Conservation (phyloP, 2,329 filamentous ascomycete species). For the Aaosphaeria pasadenensis region DNA sequence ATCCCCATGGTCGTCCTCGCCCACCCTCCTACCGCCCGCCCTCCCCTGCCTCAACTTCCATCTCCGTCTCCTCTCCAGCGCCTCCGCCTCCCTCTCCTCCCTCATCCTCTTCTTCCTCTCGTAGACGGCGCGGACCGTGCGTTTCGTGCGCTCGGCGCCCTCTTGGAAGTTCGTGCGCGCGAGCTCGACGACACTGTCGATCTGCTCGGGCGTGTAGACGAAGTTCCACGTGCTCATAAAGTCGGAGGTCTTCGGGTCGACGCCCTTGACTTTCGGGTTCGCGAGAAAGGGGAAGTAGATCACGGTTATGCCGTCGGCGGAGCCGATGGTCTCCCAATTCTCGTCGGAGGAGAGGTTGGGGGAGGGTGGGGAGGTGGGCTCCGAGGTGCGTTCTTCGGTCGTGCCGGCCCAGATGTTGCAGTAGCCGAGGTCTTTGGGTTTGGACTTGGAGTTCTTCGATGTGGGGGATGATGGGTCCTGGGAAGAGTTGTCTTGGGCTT, state of each 20-base stretch:
- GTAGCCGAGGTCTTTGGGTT: constrained; percentile 64
- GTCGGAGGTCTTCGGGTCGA: constrained; percentile 80
- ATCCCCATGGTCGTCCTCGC: constrained; percentile 56
- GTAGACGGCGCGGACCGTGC: constrained; percentile 83
- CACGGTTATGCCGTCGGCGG: constrained; percentile 81
- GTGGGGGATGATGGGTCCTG: background rate
- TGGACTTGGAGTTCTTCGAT: constrained; percentile 23
- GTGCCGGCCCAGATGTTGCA: constrained; percentile 95
- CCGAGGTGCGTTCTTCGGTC: constrained; percentile 65
- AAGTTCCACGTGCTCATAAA: constrained; percentile 99
- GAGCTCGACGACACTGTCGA: constrained; percentile 79
- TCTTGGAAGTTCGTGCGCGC: constrained; percentile 85
- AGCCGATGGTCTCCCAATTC: constrained; percentile 64
- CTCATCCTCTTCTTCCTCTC: constrained; percentile 78
- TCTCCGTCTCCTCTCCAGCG: constrained; percentile 34
- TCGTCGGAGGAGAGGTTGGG: constrained; percentile 35
- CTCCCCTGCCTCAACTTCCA: constrained; percentile 47
- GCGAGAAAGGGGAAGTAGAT: constrained; percentile 87
- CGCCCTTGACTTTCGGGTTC: constrained; percentile 73
- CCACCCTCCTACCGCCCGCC: constrained; percentile 52
- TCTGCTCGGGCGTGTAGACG: constrained; percentile 85
- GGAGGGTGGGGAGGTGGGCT: background rate
- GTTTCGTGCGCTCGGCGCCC: constrained; percentile 72
- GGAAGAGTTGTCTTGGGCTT: constrained; percentile 14
- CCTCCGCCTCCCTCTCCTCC: constrained; percentile 48